These are phyloP conservation scores for Geopyxis carbonaria DNA, from an alignment of 495 filamentous ascomycete species.

Conservation along the genomic window DNA sequence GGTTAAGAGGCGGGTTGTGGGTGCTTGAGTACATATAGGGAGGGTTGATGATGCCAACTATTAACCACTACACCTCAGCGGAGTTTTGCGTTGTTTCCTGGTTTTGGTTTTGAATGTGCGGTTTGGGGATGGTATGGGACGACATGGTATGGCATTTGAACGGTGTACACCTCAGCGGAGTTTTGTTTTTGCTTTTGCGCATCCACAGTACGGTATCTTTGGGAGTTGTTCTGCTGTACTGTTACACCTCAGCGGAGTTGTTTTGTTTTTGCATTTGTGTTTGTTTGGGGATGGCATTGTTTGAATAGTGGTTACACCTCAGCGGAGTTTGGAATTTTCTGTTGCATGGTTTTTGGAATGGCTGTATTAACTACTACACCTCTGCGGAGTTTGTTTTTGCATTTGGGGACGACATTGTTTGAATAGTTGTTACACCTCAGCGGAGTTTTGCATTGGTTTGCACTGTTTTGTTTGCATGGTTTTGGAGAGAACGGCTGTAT, in stretches of 20 bases:
- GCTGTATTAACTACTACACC: slow-evolving; percentile 6
- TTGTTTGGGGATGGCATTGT: slow-evolving; percentile 1
- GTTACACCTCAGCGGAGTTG: background rate
- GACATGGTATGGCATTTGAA: background rate
- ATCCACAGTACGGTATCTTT: no score
- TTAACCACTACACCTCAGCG: background rate
- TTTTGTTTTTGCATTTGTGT: background rate
- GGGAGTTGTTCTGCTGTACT: background rate
- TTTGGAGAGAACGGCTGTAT: background rate
- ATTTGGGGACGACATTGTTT: no score
- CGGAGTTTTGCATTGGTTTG: background rate
- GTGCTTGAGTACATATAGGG: background rate
- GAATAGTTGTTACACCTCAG: background rate
- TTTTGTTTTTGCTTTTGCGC: no score
- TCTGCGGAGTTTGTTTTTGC: slow-evolving; percentile 2
- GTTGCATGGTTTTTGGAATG: background rate
- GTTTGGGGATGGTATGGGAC: background rate
- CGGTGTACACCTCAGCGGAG: slow-evolving; percentile 3
- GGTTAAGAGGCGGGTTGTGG: slow-evolving; percentile 40
- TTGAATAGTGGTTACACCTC: slow-evolving; percentile 5
- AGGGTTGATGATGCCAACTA: background rate
- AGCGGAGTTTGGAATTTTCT: slow-evolving; percentile 1
- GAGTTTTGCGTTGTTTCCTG: background rate
- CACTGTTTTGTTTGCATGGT: background rate
- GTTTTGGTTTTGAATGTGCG: background rate